Conservation (phyloP, 2,329 filamentous ascomycete species). For the Emericellopsis cladophorae region DNA sequence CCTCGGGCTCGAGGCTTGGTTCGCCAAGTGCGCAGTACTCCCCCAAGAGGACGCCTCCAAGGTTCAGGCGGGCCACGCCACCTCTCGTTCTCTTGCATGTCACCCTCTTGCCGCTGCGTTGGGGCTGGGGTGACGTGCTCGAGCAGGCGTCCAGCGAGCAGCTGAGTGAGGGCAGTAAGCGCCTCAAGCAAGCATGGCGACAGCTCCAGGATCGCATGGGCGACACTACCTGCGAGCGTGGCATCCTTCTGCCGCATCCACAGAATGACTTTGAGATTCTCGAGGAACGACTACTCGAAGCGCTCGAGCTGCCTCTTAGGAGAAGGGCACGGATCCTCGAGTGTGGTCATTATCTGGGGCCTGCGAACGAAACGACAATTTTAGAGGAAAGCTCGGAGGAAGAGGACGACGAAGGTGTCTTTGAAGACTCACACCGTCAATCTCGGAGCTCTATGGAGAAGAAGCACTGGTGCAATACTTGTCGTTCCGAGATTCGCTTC, state of each 20-base stretch:
- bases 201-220: slow-evolving; percentile 57
- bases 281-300: slow-evolving; percentile 65
- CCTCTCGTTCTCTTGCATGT: slow-evolving; percentile 70
- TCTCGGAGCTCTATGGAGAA: slow-evolving; percentile 5
- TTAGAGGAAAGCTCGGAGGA: slow-evolving; percentile 26
- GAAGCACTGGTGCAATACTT: slow-evolving; percentile 44
- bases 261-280: slow-evolving; percentile 70
- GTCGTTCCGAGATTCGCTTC: slow-evolving; percentile 39
- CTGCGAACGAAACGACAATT: slow-evolving; percentile 34
- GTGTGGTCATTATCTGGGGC: slow-evolving; percentile 64
- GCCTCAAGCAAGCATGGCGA: slow-evolving; percentile 50
- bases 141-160: slow-evolving; percentile 26
- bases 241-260: slow-evolving; percentile 65
- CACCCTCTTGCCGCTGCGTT: slow-evolving; percentile 58
- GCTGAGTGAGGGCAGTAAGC: slow-evolving; percentile 32
- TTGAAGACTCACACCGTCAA: slow-evolving; percentile 6
- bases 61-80: slow-evolving; percentile 43
- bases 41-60: slow-evolving; percentile 43
- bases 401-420: slow-evolving; percentile 8
- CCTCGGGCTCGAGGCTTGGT: slow-evolving; percentile 42
- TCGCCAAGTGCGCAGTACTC: slow-evolving; percentile 42
- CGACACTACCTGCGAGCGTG: slow-evolving; percentile 61
- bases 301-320: slow-evolving; percentile 54
- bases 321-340: slow-evolving; percentile 57
- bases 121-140: slow-evolving; percentile 48